Evolutionary conservation across 2,329 filamentous ascomycete species (phyloP).

Genomic region (Incumbomyces lentus): DNA sequence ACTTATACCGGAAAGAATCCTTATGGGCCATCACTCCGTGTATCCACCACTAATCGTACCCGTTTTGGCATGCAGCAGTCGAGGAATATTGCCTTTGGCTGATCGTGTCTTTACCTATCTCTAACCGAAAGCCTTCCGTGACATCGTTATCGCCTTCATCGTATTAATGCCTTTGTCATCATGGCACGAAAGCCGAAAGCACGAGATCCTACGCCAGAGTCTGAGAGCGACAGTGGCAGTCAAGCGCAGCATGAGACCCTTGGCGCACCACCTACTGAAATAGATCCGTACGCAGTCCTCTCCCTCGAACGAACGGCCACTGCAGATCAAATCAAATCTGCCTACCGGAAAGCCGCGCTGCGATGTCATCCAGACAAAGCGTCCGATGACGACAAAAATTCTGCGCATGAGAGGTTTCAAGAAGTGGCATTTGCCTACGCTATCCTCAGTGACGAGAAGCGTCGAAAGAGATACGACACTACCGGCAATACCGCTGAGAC

Average conservation of each 20-base stretch:
- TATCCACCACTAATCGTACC: too few species aligned
- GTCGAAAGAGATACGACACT: constrained; percentile 76
- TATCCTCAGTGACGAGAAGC: constrained; percentile 70
- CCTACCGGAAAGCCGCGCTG: constrained; percentile 74
- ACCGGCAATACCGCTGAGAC: constrained; percentile 84
- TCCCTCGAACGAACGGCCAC: constrained; percentile 61
- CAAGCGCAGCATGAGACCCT: constrained; percentile 33
- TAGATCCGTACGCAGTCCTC: constrained; percentile 71
- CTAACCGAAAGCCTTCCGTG: too few species aligned
- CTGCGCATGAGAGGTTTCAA: constrained; percentile 75
- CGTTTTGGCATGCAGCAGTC: too few species aligned
- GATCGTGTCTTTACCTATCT: too few species aligned
- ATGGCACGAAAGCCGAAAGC: constrained; percentile 6
- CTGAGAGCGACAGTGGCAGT: constrained; percentile 27
- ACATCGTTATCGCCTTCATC: too few species aligned
- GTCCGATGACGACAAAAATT: constrained; percentile 52
- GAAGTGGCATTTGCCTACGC: constrained; percentile 88
- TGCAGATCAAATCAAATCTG: constrained; percentile 69
- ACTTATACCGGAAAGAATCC: too few species aligned
- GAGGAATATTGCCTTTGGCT: too few species aligned
- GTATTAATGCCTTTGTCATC: too few species aligned
- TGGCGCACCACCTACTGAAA: constrained; percentile 55
- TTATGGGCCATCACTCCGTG: too few species aligned
- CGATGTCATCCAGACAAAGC: constrained; percentile 84
- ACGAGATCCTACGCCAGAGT: background rate